Base-by-base conservation (phyloP, 2,329 filamentous ascomycete species). In the Verticillium nubilum region DNA sequence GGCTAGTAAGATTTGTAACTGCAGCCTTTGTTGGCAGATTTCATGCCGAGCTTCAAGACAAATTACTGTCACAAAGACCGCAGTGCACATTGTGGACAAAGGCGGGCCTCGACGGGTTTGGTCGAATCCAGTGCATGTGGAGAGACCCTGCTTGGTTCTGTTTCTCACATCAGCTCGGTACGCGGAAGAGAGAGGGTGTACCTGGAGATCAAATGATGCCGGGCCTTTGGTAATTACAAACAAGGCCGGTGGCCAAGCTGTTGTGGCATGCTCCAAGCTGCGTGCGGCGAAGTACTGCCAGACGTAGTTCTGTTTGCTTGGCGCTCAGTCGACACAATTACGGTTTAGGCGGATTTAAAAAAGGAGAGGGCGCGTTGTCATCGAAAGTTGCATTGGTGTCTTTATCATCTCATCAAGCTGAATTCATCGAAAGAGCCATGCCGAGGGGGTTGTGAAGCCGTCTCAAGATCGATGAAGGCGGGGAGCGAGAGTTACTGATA, bases 391-490 rank as follows among this genome's bases (percentile, higher is more conserved):
- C 60, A 63, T 60, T 62, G 62, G 42, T 52, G 60, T 60, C 54
- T 64, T 56, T 62, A 63, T 60, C 60, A 60, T 62, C 60, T 61
- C 61, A 64, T 62, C 61, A 62, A 63, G 63, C 57, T 62, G 62
- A 58, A 56, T 60, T 50, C 42, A 50, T 50, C 42, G 42, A 50
- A 50, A 59, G 56, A 61, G 59, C 59, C 59, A 61, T 64, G 61
- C 47, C 59, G 62, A 47, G 12, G 37, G 57, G 61, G 60, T 59
- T 50, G 60, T 54, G 62, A 61, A 62, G 62, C 57, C 61, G 62
- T 60, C 52, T 50, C 42, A 64, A 62, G 57, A 52, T 62, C 61
- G 61, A 60, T 56, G 59, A 59, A 56, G 56, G 56, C 61, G 61
- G 57, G 61, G 60, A 56, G 61, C 50, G 63, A 62, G 50, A 60